These are phyloP conservation scores for Sindora glabra DNA, from an alignment of 306 rosid species.

Conservation along the genomic window DNA sequence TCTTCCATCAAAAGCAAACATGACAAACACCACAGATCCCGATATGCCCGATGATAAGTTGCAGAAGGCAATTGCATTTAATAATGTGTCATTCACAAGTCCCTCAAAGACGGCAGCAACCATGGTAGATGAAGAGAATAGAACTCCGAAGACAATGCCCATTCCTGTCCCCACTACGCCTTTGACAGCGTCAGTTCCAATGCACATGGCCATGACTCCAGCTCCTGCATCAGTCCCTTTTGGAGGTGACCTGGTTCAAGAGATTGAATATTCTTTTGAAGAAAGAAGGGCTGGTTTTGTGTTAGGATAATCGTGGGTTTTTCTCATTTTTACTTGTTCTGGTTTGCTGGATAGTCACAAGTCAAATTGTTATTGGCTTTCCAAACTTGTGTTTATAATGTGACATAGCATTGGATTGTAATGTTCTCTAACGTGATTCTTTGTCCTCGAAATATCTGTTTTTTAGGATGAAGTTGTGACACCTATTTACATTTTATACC, in stretches of 20 bases:
- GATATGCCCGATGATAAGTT: slow-evolving; percentile 36
- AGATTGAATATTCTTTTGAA: slow-evolving; percentile 77
- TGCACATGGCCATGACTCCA: slow-evolving; percentile 62
- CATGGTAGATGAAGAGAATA: slow-evolving; percentile 45
- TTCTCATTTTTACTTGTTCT: no score
- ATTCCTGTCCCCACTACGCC: slow-evolving; percentile 45
- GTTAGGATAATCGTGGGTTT: slow-evolving; percentile 9
- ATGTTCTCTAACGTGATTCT: no score
- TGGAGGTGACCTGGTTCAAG: slow-evolving; percentile 29
- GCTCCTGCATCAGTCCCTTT: slow-evolving; percentile 33
- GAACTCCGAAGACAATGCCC: slow-evolving; percentile 50
- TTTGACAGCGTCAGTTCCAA: slow-evolving; percentile 49
- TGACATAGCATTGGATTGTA: no score
- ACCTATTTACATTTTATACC: no score
- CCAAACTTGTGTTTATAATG: slow-evolving; percentile 42
- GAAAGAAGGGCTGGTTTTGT: slow-evolving; percentile 77
- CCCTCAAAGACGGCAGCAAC: slow-evolving; percentile 44
- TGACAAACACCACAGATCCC: slow-evolving; percentile 23
- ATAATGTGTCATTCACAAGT: slow-evolving; percentile 32
- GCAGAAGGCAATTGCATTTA: slow-evolving; percentile 31
- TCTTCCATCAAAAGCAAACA: slow-evolving; percentile 26
- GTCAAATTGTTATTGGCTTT: slow-evolving; percentile 62
- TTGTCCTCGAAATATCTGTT: no score
- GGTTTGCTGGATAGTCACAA: slow-evolving; percentile 8
- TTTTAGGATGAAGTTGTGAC: no score